These are phyloP conservation scores for Irpex lacteus DNA, from an alignment of 1,284 basidiomycete species.

Conservation along the genomic window DNA sequence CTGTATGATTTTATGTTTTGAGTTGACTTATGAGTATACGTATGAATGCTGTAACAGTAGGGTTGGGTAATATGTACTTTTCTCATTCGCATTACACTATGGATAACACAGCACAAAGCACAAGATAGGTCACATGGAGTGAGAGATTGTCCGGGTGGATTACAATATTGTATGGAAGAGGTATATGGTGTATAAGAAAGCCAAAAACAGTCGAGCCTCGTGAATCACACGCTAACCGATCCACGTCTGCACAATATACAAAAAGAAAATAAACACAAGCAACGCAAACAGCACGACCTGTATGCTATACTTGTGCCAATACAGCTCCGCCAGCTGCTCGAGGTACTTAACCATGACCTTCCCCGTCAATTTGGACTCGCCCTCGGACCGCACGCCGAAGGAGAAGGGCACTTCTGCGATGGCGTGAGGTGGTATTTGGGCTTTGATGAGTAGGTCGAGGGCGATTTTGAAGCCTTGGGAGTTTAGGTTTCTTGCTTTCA, in stretches of 20 bases:
- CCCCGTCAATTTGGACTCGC: constrained; percentile 31
- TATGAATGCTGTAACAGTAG: neutral
- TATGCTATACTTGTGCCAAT: constrained; percentile 29
- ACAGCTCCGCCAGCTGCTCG: constrained; percentile 32
- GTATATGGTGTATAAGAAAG: neutral
- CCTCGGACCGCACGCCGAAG: constrained; percentile 31
- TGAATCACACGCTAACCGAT: too few species aligned
- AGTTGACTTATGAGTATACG: neutral
- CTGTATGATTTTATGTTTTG: neutral
- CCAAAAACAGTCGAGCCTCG: too few species aligned
- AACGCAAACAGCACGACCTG: constrained; percentile 22
- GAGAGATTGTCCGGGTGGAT: neutral
- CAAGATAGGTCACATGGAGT: neutral
- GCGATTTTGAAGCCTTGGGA: constrained; percentile 33
- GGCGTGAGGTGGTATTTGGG: constrained; percentile 24
- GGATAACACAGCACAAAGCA: neutral
- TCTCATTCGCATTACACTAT: neutral
- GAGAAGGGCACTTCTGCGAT: constrained; percentile 34
- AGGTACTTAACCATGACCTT: constrained; percentile 33
- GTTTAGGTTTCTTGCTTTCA: constrained; percentile 30
- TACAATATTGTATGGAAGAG: too few species aligned
- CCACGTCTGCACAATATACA: constrained; percentile 12
- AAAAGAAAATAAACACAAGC: constrained; percentile 11
- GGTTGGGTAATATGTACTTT: neutral
- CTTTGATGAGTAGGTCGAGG: constrained; percentile 33